Conservation (phyloP, 805 yeast genomes). For the Metschnikowia similis region DNA sequence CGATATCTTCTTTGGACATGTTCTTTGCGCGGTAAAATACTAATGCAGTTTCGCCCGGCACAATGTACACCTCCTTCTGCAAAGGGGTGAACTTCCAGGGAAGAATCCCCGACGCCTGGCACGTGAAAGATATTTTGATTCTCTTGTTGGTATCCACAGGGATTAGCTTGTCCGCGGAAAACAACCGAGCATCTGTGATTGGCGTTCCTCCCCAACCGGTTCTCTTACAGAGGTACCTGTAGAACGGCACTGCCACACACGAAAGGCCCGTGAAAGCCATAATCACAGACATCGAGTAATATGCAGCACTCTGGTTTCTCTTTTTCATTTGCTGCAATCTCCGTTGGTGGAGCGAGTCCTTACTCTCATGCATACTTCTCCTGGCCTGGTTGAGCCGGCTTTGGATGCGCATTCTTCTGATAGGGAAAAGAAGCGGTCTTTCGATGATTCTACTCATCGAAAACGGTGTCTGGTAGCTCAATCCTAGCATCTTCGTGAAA, state of each 20-base stretch:
- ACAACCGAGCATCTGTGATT: conserved; percentile 72
- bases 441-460: background rate
- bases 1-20: conserved; percentile 77
- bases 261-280: conserved; percentile 70
- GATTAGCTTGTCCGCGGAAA: conserved; percentile 80
- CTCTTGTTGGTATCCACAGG: conserved; percentile 85
- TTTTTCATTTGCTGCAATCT: conserved; percentile 26
- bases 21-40: conserved; percentile 94
- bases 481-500: background rate
- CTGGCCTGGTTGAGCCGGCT: conserved; percentile 1
- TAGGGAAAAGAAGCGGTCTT: background rate
- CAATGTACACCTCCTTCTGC: conserved; percentile 85
- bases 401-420: background rate
- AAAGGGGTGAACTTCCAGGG: conserved; percentile 97
- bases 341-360: conserved; percentile 13
- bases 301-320: conserved; percentile 53
- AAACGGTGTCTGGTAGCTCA: background rate
- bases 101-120: conserved; percentile 82
- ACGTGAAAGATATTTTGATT: conserved; percentile 80
- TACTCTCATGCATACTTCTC: conserved; percentile 2
- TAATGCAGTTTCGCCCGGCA: conserved; percentile 96
- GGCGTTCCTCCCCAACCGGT: conserved; percentile 98
- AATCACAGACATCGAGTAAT: conserved; percentile 65
- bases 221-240: conserved; percentile 85
- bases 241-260: conserved; percentile 89